phyloP scores from a whole-genome alignment of 2,329 filamentous ascomycete species.

The Phoma herbarum region DNA sequence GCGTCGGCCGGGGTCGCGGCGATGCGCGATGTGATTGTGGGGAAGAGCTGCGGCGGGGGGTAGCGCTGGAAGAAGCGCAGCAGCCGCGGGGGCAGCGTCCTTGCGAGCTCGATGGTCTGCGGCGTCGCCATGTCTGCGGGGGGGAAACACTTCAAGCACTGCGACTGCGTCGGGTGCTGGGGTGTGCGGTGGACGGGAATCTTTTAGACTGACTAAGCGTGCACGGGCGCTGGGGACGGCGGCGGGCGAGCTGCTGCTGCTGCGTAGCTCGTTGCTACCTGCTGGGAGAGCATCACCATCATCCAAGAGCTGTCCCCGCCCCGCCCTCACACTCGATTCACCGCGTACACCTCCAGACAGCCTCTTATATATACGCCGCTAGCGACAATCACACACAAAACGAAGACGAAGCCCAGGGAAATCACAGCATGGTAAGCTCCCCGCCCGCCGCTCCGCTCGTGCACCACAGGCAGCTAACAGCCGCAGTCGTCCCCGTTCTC shows the following conservation, averaged over 20 bases:
- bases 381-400: not conserved
- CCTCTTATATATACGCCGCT: too few relatives aligned
- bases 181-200: constrained; percentile 19
- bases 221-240: constrained; percentile 6
- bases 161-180: too few relatives aligned
- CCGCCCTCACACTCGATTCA: not conserved
- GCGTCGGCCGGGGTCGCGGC: constrained; percentile 24
- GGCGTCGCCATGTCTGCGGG: constrained; percentile 36
- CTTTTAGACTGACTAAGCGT: constrained; percentile 5
- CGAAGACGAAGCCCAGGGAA: constrained; percentile 15
- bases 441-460: constrained; percentile 7
- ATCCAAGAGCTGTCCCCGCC: too few relatives aligned
- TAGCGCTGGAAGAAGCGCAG: constrained; percentile 89
- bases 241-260: constrained; percentile 12
- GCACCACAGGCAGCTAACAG: constrained; percentile 42
- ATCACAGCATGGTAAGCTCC: constrained; percentile 52
- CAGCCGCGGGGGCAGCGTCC: constrained; percentile 78
- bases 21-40: constrained; percentile 31
- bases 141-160: too few relatives aligned
- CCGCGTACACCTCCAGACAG: not conserved
- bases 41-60: constrained; percentile 70
- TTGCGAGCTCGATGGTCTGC: constrained; percentile 65
- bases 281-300: constrained; percentile 13
- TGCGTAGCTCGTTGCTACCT: constrained; percentile 35
- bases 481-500: constrained; percentile 86